Base-by-base conservation (phyloP, 257 asterid genomes). In the Solanum pennellii region DNA sequence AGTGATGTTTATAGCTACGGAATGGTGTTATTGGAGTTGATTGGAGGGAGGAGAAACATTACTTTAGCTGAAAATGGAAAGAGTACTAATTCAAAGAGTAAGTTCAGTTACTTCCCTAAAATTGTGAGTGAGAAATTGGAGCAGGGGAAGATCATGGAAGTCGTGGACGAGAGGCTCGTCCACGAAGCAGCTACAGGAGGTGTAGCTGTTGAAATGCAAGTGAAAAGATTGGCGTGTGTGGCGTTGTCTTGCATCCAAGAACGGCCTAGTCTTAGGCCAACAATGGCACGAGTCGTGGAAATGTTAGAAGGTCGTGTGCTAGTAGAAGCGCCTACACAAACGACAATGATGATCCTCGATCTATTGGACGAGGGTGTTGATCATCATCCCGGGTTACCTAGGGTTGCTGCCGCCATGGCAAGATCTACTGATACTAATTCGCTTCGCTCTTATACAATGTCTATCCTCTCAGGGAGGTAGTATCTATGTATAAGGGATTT, bases 231-330 rank as follows among this genome's bases (percentile, higher is more conserved):
- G 93, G 95, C 91, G 2, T 76, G 86, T 27, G 88, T 92, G 69
- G 95, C 96, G 2, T 76, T 95, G 90, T 94, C 97, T 98, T 95
- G 98, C 89, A 93, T 95, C 59, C 98, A 95, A 71, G 98, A 95
- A 86, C 89, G 89, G 89, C 89, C 98, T 5, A 91, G 65, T 90
- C 86, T 86, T 7, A 89, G 98, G 92, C 98, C 98, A 9, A 92
- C 89, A 45, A 95, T 95, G 98, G 88, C 87, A 12, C 83, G 20
- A 27, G 98, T 95, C 47, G 98, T 95, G 42, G 98, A 95, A n/a
- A 95, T 95, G 98, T 79, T 95, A 1, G 97, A 94, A 83, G 95
- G 96, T 29, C 92, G 95, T 23, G 89, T 41, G n/a, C 75, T 83
- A 1, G 89, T 94, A 52, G 94, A 94, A 35, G 92, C 90, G 39